Evolutionary conservation across 768 basidiomycete genomes (phyloP).

Genomic region (Tulasnella sp.): DNA sequence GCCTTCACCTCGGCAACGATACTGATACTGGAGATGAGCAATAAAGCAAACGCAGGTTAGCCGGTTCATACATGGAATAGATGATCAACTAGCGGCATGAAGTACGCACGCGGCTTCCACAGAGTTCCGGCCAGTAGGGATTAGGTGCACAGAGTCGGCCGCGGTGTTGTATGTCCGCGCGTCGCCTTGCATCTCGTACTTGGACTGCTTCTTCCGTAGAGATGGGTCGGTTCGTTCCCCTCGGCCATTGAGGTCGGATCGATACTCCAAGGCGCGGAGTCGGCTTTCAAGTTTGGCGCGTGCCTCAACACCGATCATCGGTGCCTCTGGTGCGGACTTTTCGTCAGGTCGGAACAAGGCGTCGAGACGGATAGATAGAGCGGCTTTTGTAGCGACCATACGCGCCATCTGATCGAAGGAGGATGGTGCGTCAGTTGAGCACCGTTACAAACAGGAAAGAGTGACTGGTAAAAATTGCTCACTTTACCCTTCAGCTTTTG

Average conservation of each 20-base stretch:
- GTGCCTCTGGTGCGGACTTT: slow-evolving; percentile 71
- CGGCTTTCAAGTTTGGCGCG: slow-evolving; percentile 93
- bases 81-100: not conserved
- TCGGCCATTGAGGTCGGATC: slow-evolving; percentile 54
- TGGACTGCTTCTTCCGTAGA: slow-evolving; percentile 55
- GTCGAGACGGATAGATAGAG: slow-evolving; percentile 94
- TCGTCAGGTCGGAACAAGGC: slow-evolving; percentile 87
- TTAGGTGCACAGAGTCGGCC: slow-evolving; percentile 70
- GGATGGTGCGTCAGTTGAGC: slow-evolving; percentile 3
- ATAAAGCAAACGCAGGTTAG: not conserved
- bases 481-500: slow-evolving; percentile 97
- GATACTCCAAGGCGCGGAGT: slow-evolving; percentile 76
- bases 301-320: slow-evolving; percentile 85
- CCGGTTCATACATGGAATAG: too few species aligned
- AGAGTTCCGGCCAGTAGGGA: slow-evolving; percentile 73
- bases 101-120: slow-evolving; percentile 43
- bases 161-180: slow-evolving; percentile 74
- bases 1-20: slow-evolving; percentile 73
- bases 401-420: slow-evolving; percentile 69
- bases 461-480: slow-evolving; percentile 18
- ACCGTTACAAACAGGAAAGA: too few species aligned
- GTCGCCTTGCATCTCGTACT: slow-evolving; percentile 72
- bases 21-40: slow-evolving; percentile 32
- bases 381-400: slow-evolving; percentile 98
- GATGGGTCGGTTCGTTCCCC: slow-evolving; percentile 38